Evolutionary conservation across 371 early-diverging fungal genomes (phyloP), one percentile per base, ranked within the genome.

Genomic region (Lichtheimia ornata): DNA sequence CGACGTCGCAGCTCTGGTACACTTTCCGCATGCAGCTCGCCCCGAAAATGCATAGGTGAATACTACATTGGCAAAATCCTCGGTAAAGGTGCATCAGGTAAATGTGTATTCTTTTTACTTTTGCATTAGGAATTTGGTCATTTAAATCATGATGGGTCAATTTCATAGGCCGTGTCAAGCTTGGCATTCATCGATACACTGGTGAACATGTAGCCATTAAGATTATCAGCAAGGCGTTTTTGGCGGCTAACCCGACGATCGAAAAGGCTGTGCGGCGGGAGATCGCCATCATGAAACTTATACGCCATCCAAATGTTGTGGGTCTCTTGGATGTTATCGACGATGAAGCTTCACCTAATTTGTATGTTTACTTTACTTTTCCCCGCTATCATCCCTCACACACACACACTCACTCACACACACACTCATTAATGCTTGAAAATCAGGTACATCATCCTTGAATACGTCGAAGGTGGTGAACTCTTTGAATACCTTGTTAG

Each of bases 241-340:
- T 80, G 59, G 75, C 76, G 25, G 65, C 73, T 20, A 69, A 87
- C 78, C 78, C 84, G 69, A 59, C 88, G 67, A 66, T 84, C 75
- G 70, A 89, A 81, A 72, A 88, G 79, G 77, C 81, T 12, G 88
- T 91, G 45, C 71, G 83, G 53, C 74, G 85, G 20, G 91, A 91
- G 69, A 88, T 91, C 60, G 91, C 90, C 14, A 89, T 91, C 42
- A 76, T 91, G 74, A 90, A 91, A 58, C 77, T 89, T 44, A 82
- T 84, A 50, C 69, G 73, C 44, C 91, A 91, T 64, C 88, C 88
- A 6, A 84, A 90, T 61, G 83, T 91, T 18, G 88, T 91, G 67
- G 66, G 76, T 25, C 64, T 91, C 25, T 60, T 77, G 25, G 91
- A 91, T 71, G 90, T 91, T 2, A 90, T 91, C 60, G 91, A 91